Evolutionary conservation across 2,329 filamentous ascomycete species (phyloP).

Genomic region (Botryosphaeria dothidea): DNA sequence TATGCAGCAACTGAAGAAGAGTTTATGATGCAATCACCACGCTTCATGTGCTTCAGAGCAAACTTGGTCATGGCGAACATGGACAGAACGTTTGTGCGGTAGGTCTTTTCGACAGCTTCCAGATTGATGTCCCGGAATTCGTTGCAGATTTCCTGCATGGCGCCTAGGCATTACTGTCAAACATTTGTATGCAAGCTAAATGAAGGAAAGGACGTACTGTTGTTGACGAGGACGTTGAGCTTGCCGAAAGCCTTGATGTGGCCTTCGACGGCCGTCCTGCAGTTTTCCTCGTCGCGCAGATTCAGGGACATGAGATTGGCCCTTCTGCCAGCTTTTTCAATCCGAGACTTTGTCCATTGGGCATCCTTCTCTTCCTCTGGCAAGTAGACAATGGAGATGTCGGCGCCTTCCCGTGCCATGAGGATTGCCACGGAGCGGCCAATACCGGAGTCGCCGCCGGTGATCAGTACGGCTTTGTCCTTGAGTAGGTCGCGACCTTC

Average conservation of each 20-base stretch:
- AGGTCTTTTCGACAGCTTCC: conserved; percentile 56
- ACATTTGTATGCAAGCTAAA: too few species aligned
- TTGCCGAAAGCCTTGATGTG: conserved; percentile 51
- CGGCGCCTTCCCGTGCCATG: conserved; percentile 60
- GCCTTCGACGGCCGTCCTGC: conserved; percentile 53
- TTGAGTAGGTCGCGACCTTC: conserved; percentile 33
- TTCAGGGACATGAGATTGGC: conserved; percentile 53
- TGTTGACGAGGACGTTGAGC: conserved; percentile 57
- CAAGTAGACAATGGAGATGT: conserved; percentile 58
- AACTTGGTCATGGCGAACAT: conserved; percentile 19
- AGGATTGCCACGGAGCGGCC: conserved; percentile 53
- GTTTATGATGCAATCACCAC: conserved; percentile 54
- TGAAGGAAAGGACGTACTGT: conserved; percentile 31
- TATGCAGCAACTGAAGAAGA: conserved; percentile 57
- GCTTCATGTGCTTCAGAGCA: conserved; percentile 21
- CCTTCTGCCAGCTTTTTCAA: conserved; percentile 52
- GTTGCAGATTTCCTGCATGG: conserved; percentile 56
- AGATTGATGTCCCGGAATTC: conserved; percentile 58
- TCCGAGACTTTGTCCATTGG: conserved; percentile 52
- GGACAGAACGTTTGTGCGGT: conserved; percentile 37
- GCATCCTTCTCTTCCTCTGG: conserved; percentile 59
- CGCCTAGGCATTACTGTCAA: conserved; percentile 44
- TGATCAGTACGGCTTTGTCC: conserved; percentile 33
- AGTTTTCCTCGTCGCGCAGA: conserved; percentile 52
- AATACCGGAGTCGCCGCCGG: conserved; percentile 31